These are phyloP conservation scores for Talaromyces nanjingensis DNA, from an alignment of 495 filamentous ascomycete genomes.

Conservation along the genomic window DNA sequence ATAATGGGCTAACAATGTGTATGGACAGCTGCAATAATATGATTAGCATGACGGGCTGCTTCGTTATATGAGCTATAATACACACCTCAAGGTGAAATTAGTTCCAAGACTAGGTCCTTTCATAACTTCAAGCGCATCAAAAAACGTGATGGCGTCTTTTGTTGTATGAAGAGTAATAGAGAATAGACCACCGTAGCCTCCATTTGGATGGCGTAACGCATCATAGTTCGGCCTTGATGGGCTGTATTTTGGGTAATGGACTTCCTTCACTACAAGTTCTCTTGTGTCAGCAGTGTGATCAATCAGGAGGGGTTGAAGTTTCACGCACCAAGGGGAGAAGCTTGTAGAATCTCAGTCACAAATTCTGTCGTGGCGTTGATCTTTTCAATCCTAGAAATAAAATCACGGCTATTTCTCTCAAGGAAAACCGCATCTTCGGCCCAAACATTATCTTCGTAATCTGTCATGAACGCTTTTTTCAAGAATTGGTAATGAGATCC, in stretches of 20 bases:
- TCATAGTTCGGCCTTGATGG: slow-evolving; percentile 69
- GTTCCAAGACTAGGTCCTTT: slow-evolving; percentile 96
- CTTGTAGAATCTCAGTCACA: slow-evolving; percentile 62
- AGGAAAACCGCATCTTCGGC: slow-evolving; percentile 88
- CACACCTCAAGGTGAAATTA: slow-evolving; percentile 77
- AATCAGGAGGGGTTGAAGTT: not conserved
- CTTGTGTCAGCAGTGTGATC: not conserved
- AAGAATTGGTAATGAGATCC: slow-evolving; percentile 60
- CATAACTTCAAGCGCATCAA: slow-evolving; percentile 75
- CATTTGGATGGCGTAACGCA: slow-evolving; percentile 60
- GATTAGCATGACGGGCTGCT: slow-evolving; percentile 10
- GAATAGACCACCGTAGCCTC: slow-evolving; percentile 87
- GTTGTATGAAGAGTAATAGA: slow-evolving; percentile 69
- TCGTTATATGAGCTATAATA: slow-evolving; percentile 9
- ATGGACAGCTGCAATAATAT: slow-evolving; percentile 56
- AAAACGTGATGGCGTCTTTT: slow-evolving; percentile 72
- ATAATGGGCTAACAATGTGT: slow-evolving; percentile 88
- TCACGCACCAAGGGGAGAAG: slow-evolving; percentile 43
- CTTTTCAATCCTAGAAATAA: slow-evolving; percentile 71
- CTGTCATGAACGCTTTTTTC: slow-evolving; percentile 49
- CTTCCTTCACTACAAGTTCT: slow-evolving; percentile 55
- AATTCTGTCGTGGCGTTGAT: slow-evolving; percentile 84
- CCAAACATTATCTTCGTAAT: slow-evolving; percentile 90
- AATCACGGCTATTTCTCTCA: slow-evolving; percentile 93
- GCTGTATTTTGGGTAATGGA: slow-evolving; percentile 82